phyloP scores from a whole-genome alignment of 129 eudicot species.

The Lonicera japonica region DNA sequence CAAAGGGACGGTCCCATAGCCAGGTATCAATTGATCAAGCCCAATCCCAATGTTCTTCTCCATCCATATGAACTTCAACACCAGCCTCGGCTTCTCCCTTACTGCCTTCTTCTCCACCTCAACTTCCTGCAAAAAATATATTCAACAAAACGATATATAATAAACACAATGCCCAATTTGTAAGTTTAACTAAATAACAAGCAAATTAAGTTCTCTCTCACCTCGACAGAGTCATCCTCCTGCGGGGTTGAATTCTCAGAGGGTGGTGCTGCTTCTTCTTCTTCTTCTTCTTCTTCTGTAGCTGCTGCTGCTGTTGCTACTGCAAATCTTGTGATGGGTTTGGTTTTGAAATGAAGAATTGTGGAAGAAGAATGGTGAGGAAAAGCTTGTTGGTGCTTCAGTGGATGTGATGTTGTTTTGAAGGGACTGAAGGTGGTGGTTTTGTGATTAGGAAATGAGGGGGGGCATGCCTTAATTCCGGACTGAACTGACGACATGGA shows the following conservation, averaged over 20 bases:
- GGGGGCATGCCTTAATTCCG: slow-evolving; percentile 33
- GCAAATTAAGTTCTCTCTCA: too few relatives aligned
- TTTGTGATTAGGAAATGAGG: slow-evolving; percentile 36
- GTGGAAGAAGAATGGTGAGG: slow-evolving; percentile 5
- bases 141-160: not conserved
- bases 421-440: slow-evolving; percentile 14
- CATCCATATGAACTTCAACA: slow-evolving; percentile 98
- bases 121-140: slow-evolving; percentile 18
- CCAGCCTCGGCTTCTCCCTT: slow-evolving; percentile 63
- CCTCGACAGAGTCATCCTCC: not conserved
- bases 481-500: slow-evolving; percentile 61
- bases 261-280: not conserved
- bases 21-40: slow-evolving; percentile 76
- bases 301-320: slow-evolving; percentile 23
- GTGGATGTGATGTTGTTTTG: slow-evolving; percentile 22
- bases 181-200: too few relatives aligned
- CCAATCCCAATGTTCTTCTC: slow-evolving; percentile 97
- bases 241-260: slow-evolving; percentile 11
- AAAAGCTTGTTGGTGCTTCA: slow-evolving; percentile 25
- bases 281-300: slow-evolving; percentile 12
- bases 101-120: slow-evolving; percentile 23
- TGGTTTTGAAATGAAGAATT: slow-evolving; percentile 18
- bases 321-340: slow-evolving; percentile 24
- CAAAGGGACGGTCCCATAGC: slow-evolving; percentile 82
- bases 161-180: too few relatives aligned